Evolutionary conservation across 2,329 filamentous ascomycete species (phyloP).

Genomic region (Apiospora sp.): DNA sequence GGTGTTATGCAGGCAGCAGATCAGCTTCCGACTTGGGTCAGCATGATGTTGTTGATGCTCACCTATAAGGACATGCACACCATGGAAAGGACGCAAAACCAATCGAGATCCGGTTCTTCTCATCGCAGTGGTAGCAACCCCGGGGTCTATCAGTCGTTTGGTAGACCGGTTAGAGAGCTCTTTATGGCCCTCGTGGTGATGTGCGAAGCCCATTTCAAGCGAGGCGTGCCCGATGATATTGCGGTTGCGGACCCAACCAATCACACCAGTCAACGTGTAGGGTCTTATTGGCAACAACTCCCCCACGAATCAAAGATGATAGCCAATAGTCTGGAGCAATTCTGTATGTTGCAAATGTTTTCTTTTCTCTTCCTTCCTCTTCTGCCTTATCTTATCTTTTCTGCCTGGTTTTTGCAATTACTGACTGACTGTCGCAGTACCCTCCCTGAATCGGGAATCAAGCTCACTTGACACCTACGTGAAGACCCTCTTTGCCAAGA

Average conservation of each 20-base stretch:
- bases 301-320: conserved; percentile 22
- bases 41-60: conserved; percentile 58
- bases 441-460: conserved; percentile 16
- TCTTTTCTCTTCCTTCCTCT: background rate
- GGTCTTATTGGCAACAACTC: conserved; percentile 20
- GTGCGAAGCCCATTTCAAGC: conserved; percentile 38
- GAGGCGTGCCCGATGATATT: conserved; percentile 21
- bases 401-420: background rate
- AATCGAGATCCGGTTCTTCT: conserved; percentile 29
- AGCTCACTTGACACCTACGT: conserved; percentile 2
- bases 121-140: conserved; percentile 25
- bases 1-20: conserved; percentile 41
- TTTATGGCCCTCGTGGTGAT: conserved; percentile 41
- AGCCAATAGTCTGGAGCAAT: conserved; percentile 18
- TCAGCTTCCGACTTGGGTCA: conserved; percentile 55
- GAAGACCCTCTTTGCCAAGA: conserved; percentile 15
- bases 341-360: conserved; percentile 17
- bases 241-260: conserved; percentile 6
- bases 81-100: conserved; percentile 29
- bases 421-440: conserved; percentile 17
- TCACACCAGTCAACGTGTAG: conserved; percentile 17
- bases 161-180: conserved; percentile 27
- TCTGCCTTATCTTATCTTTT: background rate
- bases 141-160: conserved; percentile 15
- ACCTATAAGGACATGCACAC: conserved; percentile 52